Evolutionary conservation across 2,329 filamentous ascomycete genomes (phyloP), one percentile per base, ranked within the genome.

Genomic region (Alternaria brassicicola): DNA sequence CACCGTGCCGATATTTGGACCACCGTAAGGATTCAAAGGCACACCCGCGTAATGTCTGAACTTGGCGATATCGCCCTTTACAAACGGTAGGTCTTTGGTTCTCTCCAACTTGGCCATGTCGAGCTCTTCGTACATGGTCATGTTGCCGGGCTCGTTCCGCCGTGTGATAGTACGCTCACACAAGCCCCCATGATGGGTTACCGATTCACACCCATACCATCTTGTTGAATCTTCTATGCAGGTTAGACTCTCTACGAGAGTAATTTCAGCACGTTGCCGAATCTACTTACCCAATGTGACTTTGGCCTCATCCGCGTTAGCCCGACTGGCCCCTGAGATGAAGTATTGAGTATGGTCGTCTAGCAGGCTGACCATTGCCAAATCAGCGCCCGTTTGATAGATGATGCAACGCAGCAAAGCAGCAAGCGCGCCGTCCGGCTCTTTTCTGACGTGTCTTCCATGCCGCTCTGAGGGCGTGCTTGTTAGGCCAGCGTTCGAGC

Each of bases 151-250:
- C 25, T 41, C 28, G 28, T 57, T 57, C 17, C 23, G 50, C 31
- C 31, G 31, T 13, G 55, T 57, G 21, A 57, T 57, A 23, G 55
- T 57, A n/a, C 55, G 55, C 31, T 57, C 55, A 45, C 55, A 57
- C 19, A 57, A 25, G 17, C 55, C 55, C 5, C 55, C 55, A 36
- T 57, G 55, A 21, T 57, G 55, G 17, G 50, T 54, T 19, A 57
- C 55, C 10, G 55, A 57, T 23, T 57, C 55, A 23, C 55, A 57
- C 25, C 55, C 55, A 53, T 57, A 57, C 55, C 55, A 57, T 30
- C 17, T 47, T 6, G 55, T 57, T 13, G 55, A 57, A 21, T 57
- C 55, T 57, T 30, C 51, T 30, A 13, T 23, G 7, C 12, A 6
- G 19, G 26, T 54, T 48, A 54, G 55, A 15, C n/a, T 21, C 23